Evolutionary conservation across 192 early-diverging fungal species (phyloP).

Genomic region (Neocallimastix lanati): DNA sequence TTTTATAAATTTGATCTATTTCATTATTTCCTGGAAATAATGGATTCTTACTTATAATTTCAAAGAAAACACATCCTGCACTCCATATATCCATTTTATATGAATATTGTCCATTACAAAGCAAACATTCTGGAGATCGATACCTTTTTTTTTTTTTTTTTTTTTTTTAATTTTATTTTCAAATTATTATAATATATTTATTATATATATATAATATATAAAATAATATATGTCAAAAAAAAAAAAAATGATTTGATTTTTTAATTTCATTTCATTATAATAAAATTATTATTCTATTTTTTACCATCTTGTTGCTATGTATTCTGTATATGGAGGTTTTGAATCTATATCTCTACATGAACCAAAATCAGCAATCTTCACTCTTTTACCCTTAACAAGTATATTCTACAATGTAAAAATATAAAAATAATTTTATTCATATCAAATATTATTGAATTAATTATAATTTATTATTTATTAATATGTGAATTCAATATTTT

Average conservation of each 20-base stretch:
- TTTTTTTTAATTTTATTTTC: too few species aligned
- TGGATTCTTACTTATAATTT: conserved; percentile 24
- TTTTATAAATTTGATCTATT: conserved; percentile 37
- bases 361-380: conserved; percentile 42
- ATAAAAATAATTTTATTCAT: too few species aligned
- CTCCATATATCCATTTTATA: conserved; percentile 48
- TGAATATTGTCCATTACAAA: conserved; percentile 29
- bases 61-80: conserved; percentile 37
- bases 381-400: conserved; percentile 22
- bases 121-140: conserved; percentile 40
- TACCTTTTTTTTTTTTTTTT: not conserved
- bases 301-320: conserved; percentile 45
- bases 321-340: conserved; percentile 45
- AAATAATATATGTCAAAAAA: too few species aligned
- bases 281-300: not conserved
- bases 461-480: too few species aligned
- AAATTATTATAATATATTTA: too few species aligned
- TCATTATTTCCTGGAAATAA: conserved; percentile 42
- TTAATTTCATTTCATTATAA: too few species aligned
- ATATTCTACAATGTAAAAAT: conserved; percentile 12
- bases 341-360: conserved; percentile 44
- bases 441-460: too few species aligned
- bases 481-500: too few species aligned
- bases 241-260: too few species aligned
- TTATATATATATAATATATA: too few species aligned